Conservation (phyloP, 2,329 filamentous ascomycete genomes). For the Daldinia sp. region DNA sequence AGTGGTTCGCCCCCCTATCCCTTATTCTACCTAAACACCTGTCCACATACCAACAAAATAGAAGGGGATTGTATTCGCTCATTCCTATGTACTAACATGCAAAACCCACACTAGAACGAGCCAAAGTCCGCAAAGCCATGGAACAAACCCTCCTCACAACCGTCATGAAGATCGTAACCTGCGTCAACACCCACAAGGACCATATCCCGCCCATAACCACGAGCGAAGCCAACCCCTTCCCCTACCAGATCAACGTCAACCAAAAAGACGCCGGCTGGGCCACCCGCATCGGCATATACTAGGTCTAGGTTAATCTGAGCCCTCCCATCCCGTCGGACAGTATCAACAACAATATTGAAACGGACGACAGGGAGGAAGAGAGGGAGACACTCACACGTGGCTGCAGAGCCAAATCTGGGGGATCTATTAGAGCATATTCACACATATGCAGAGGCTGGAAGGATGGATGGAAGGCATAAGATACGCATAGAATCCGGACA, state of each 20-base stretch:
- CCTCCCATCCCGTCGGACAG: neutral
- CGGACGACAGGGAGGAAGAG: too few species aligned
- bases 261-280: constrained; percentile 85
- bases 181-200: constrained; percentile 89
- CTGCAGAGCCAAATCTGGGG: neutral
- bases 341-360: too few species aligned
- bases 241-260: constrained; percentile 91
- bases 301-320: constrained; percentile 5
- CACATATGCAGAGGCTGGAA: neutral
- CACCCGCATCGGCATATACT: constrained; percentile 79
- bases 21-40: neutral
- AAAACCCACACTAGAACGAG: constrained; percentile 71
- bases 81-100: constrained; percentile 11
- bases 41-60: neutral
- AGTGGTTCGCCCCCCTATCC: constrained; percentile 70
- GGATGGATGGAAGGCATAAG: neutral
- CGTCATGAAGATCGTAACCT: constrained; percentile 88
- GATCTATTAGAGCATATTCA: neutral
- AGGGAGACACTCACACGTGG: too few species aligned
- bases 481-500: constrained; percentile 5
- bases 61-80: neutral
- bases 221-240: constrained; percentile 91
- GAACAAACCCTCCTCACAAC: constrained; percentile 88
- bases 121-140: constrained; percentile 91
- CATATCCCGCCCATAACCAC: constrained; percentile 98